Evolutionary conservation across 2,329 filamentous ascomycete species (phyloP).

Genomic region (Dactylellina drechsleri): DNA sequence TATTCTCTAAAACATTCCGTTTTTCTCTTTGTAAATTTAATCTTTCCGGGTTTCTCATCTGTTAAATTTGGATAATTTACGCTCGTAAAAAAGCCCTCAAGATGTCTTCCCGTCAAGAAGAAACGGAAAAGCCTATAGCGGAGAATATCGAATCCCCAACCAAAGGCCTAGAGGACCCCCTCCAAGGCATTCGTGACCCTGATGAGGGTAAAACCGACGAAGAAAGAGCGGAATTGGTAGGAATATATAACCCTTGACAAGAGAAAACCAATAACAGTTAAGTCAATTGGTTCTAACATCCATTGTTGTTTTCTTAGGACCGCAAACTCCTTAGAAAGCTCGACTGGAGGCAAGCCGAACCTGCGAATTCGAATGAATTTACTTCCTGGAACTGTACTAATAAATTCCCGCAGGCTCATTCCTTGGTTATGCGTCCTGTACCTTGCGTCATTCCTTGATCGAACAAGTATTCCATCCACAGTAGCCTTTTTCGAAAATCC

Average conservation of each 20-base stretch:
- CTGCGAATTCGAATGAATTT: neutral
- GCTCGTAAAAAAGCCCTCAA: no score
- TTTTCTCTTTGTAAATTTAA: neutral
- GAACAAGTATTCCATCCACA: slow-evolving; percentile 54
- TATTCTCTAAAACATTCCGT: neutral
- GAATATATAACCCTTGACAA: slow-evolving; percentile 57
- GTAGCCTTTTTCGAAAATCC: slow-evolving; percentile 26
- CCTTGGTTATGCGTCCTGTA: slow-evolving; percentile 74
- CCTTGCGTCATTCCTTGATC: slow-evolving; percentile 77
- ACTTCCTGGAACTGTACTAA: slow-evolving; percentile 8
- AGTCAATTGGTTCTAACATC: no score
- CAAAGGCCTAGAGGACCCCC: slow-evolving; percentile 22
- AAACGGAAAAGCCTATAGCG: slow-evolving; percentile 34
- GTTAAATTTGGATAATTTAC: neutral
- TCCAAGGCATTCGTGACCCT: slow-evolving; percentile 63
- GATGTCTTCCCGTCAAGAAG: slow-evolving; percentile 18
- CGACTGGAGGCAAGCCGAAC: slow-evolving; percentile 71
- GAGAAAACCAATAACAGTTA: no score
- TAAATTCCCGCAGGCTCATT: slow-evolving; percentile 31
- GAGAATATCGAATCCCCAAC: slow-evolving; percentile 42
- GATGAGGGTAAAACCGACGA: slow-evolving; percentile 73
- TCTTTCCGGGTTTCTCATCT: neutral
- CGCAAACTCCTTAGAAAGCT: slow-evolving; percentile 71
- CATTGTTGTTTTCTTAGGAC: slow-evolving; percentile 64
- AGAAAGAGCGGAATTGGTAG: slow-evolving; percentile 71